Conservation (phyloP, 2,329 filamentous ascomycete genomes). For the Alternaria rosae region DNA sequence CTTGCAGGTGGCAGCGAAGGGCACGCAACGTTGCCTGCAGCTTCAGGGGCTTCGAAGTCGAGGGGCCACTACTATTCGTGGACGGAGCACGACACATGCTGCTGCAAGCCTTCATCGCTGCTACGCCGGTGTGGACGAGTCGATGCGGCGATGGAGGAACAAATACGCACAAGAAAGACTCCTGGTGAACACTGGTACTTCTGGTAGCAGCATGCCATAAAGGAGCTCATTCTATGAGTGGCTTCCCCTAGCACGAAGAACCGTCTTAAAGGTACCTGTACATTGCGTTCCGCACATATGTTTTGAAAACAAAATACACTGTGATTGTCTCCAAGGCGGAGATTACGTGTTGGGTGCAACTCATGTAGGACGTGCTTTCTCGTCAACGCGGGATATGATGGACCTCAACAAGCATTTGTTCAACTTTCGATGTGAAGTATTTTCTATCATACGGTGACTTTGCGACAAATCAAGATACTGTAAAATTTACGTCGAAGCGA, state of each 20-base stretch:
- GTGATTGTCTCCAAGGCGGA: background rate
- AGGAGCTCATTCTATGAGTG: background rate
- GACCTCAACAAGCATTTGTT: background rate
- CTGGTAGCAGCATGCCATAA: background rate
- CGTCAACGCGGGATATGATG: background rate
- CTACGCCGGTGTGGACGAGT: background rate
- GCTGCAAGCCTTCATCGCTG: background rate
- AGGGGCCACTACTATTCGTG: background rate
- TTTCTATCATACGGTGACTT: background rate
- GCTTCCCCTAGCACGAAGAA: background rate
- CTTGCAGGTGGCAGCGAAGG: background rate
- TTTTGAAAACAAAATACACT: background rate
- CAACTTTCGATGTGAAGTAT: background rate
- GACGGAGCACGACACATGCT: background rate
- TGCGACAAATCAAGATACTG: background rate
- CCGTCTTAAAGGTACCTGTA: background rate
- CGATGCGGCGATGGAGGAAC: background rate
- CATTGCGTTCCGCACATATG: rapidly evolving
- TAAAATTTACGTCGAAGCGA: background rate
- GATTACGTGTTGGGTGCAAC: background rate
- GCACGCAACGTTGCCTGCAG: background rate
- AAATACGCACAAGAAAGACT: background rate
- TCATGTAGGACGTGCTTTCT: background rate
- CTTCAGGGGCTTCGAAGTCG: background rate
- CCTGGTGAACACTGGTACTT: background rate